These are phyloP conservation scores for Voacanga thouarsii DNA, from an alignment of 257 asterid genomes.

Conservation along the genomic window DNA sequence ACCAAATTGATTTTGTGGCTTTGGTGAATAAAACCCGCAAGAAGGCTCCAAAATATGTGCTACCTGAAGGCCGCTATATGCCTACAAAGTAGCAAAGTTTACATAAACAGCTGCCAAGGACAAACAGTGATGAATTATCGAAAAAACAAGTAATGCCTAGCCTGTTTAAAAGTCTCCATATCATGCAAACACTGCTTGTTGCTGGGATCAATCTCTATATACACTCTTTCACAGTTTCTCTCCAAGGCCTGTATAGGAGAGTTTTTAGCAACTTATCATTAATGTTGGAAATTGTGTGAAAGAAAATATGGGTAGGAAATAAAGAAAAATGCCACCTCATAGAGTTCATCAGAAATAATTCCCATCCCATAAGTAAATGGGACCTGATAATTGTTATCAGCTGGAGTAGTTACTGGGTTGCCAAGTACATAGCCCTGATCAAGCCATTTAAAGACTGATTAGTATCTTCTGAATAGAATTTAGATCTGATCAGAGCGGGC, in stretches of 20 bases:
- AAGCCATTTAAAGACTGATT: slow-evolving; percentile 10
- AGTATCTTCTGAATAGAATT: neutral
- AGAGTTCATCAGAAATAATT: slow-evolving; percentile 39
- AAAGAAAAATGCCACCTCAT: slow-evolving; percentile 24
- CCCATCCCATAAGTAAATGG: slow-evolving; percentile 44
- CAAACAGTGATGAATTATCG: neutral
- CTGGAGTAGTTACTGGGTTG: slow-evolving; percentile 32
- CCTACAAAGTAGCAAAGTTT: neutral
- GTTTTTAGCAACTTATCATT: neutral
- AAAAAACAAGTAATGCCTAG: neutral
- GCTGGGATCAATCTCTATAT: slow-evolving; percentile 19
- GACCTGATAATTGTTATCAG: slow-evolving; percentile 26
- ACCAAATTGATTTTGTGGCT: neutral
- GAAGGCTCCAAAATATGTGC: slow-evolving; percentile 6
- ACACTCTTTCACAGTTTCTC: slow-evolving; percentile 34
- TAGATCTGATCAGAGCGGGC: no score
- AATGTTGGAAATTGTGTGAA: neutral
- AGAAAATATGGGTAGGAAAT: neutral
- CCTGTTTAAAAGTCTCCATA: slow-evolving; percentile 26
- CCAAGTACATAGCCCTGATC: slow-evolving; percentile 45
- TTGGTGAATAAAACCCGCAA: slow-evolving; percentile 6
- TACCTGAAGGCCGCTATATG: neutral
- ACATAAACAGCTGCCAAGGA: neutral
- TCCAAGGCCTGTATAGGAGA: slow-evolving; percentile 27
- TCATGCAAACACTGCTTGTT: slow-evolving; percentile 27